phyloP scores from a whole-genome alignment of 495 filamentous ascomycete genomes.

The Tuber brumale region DNA sequence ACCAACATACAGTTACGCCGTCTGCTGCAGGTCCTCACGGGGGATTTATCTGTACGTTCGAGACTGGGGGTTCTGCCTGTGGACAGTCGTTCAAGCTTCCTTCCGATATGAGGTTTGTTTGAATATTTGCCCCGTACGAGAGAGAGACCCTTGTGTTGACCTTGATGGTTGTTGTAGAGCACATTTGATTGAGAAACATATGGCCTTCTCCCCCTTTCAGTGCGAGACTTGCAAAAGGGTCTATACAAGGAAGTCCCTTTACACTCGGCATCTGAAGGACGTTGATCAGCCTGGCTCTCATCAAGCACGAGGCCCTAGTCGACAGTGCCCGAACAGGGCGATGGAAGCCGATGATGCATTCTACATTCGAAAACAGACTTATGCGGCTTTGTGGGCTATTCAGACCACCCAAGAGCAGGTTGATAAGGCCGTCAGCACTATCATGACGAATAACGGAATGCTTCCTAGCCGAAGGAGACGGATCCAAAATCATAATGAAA shows the following conservation, averaged over 20 bases:
- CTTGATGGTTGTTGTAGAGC: slow-evolving; percentile 12
- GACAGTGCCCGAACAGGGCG: slow-evolving; percentile 24
- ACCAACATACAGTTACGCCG: slow-evolving; percentile 37
- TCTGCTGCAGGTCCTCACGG: slow-evolving; percentile 28
- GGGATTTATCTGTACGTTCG: slow-evolving; percentile 33
- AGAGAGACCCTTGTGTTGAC: slow-evolving; percentile 6
- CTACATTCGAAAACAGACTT: slow-evolving; percentile 25
- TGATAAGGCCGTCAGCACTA: slow-evolving; percentile 25
- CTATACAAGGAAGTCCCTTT: slow-evolving; percentile 36
- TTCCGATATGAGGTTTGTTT: slow-evolving; percentile 38
- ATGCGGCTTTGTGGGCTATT: slow-evolving; percentile 37
- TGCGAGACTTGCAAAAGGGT: slow-evolving; percentile 35
- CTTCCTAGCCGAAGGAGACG: slow-evolving; percentile 29
- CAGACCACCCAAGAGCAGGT: slow-evolving; percentile 32
- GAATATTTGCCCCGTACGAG: not conserved
- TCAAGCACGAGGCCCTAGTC: slow-evolving; percentile 5
- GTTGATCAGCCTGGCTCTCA: slow-evolving; percentile 6
- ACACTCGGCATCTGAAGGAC: slow-evolving; percentile 34
- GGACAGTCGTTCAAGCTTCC: slow-evolving; percentile 33
- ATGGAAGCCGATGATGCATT: slow-evolving; percentile 23
- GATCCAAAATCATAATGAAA: slow-evolving; percentile 19
- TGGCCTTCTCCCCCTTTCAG: slow-evolving; percentile 37
- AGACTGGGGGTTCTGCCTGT: slow-evolving; percentile 11
- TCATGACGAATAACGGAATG: slow-evolving; percentile 28
- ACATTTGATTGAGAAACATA: slow-evolving; percentile 36